phyloP scores from a whole-genome alignment of 805 yeast genomes.

The Wickerhamiella qilinensis region DNA sequence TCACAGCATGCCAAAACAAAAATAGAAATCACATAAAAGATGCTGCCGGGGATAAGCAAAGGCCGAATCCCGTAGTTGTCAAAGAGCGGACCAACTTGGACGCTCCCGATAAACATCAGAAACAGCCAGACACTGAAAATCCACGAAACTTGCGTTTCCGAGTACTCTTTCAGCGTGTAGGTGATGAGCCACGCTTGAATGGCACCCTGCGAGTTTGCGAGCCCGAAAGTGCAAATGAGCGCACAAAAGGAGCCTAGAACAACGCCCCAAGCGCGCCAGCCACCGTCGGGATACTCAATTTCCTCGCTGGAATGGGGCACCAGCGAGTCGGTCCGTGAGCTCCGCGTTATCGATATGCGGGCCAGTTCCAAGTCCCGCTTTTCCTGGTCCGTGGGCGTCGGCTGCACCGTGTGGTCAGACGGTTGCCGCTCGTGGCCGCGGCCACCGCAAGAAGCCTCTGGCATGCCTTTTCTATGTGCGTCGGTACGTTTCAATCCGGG shows the following conservation, averaged over 20 bases:
- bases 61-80: slow-evolving; percentile 40
- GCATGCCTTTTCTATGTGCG: no score
- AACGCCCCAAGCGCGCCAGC: slow-evolving; percentile 38
- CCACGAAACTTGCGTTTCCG: slow-evolving; percentile 47
- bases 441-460: no score
- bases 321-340: no score
- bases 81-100: slow-evolving; percentile 35
- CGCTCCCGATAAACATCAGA: slow-evolving; percentile 28
- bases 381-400: no score
- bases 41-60: slow-evolving; percentile 30
- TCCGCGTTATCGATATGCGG: neutral
- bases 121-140: slow-evolving; percentile 33
- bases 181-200: slow-evolving; percentile 45
- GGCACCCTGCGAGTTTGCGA: slow-evolving; percentile 51
- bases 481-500: no score
- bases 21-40: slow-evolving; percentile 31
- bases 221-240: slow-evolving; percentile 41
- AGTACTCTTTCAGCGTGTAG: slow-evolving; percentile 31
- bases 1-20: slow-evolving; percentile 36
- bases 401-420: no score
- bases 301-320: no score
- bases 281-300: slow-evolving; percentile 32
- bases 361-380: neutral
- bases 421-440: no score
- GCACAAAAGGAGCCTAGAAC: slow-evolving; percentile 44